Base-by-base conservation (phyloP, 148 eudicot species). In the Pharnaceum exiguum region DNA sequence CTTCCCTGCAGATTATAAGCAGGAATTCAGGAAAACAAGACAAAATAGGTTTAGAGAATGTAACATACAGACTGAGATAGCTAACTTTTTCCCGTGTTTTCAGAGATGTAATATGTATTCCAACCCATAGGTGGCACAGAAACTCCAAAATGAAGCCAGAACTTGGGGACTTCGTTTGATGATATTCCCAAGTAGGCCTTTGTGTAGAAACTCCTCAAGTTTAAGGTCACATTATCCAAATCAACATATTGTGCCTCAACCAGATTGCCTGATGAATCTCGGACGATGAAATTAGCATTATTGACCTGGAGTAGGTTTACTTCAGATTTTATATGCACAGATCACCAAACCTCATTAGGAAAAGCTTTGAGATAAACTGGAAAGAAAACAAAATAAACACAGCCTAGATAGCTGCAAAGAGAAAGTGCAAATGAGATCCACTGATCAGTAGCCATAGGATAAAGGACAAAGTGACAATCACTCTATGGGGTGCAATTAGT, bases 41-140 rank as follows among this genome's bases (percentile, higher is more conserved):
- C 15, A 22, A 37, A 28, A 31, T 28, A 42, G 17, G 43, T 37
- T 18, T 43, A 8, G 7, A 46, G 48, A 21, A 15, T 28, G 10
- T 5, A 46, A 27, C 3, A 51, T 17, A 28, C 28, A 29, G 23
- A 29, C 10, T n/a, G 3, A 27, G 39, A 60, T 16, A 15, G 47
- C 28, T 25, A 65, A 86, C 95, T 84, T 71, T 65, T 77, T 49
- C 63, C 71, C 40, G 67, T 30, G 43, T 51, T 60, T 55, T 58
- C 47, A 29, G 86, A 79, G 59, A 86, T 69, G 73, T 86, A 83
- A 59, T 83, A 90, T n/a, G 95, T 90, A 71, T 69, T 81, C 90
- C 87, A 86, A 62, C 97, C 95, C 63, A 90, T 60, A 30, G 97
- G 84, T 43, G 84, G 86, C 55, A 90, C 71, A 55, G 89, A 77